phyloP scores from a whole-genome alignment of 495 filamentous ascomycete species.

The Penicillium goetzii region DNA sequence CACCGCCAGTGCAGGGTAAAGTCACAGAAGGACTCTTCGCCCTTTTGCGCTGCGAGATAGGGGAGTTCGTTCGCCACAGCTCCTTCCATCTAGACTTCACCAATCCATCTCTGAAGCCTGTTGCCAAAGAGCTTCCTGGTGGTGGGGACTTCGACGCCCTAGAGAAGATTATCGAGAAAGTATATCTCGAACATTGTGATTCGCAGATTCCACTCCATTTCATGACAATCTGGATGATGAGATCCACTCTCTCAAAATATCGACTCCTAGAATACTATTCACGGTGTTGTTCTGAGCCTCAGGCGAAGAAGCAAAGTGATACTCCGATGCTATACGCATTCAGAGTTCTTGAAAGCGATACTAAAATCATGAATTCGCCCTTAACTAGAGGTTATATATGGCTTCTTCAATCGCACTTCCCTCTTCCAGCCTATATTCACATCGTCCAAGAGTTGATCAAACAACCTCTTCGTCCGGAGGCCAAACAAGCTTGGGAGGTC shows the following conservation, averaged over 20 bases:
- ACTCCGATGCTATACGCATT: conserved; percentile 45
- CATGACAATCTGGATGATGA: conserved; percentile 57
- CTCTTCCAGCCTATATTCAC: conserved; percentile 56
- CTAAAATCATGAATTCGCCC: conserved; percentile 52
- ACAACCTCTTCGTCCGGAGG: conserved; percentile 38
- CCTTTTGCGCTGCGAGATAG: conserved; percentile 53
- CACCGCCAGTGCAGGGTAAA: conserved; percentile 37
- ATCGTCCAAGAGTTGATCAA: conserved; percentile 49
- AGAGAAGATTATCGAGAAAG: conserved; percentile 49
- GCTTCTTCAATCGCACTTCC: conserved; percentile 52
- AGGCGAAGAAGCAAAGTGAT: conserved; percentile 41
- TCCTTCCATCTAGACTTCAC: conserved; percentile 55
- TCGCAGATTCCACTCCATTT: conserved; percentile 29
- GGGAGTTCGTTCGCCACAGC: conserved; percentile 50
- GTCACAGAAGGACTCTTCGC: conserved; percentile 57
- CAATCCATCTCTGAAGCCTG: conserved; percentile 48
- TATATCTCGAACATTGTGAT: conserved; percentile 52
- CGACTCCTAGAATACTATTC: conserved; percentile 53
- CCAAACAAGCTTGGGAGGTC: conserved; percentile 47
- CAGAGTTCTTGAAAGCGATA: conserved; percentile 51
- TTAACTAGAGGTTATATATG: conserved; percentile 51
- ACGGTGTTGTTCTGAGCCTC: conserved; percentile 21
- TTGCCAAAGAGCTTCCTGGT: conserved; percentile 38
- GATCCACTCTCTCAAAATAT: conserved; percentile 47
- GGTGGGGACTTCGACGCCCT: conserved; percentile 37